Percentiles rank a stretch among this genome's conserved stretches.
Conservation (phyloP, 208 protist species). For the Trypanosoma lewisi region DNA sequence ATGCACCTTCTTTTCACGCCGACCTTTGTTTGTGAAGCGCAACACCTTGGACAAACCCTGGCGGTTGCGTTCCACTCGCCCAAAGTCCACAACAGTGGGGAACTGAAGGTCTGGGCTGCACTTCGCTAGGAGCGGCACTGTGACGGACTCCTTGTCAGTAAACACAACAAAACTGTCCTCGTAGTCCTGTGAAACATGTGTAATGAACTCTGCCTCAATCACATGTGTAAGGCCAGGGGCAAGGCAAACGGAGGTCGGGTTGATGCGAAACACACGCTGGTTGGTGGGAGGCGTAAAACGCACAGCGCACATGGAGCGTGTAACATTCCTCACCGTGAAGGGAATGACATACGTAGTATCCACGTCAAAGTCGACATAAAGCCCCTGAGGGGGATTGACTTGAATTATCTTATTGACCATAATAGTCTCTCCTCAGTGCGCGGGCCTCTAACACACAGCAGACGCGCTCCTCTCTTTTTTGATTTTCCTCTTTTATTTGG, state of each 20-base stretch:
- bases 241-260: constrained; percentile 56
- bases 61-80: constrained; percentile 58
- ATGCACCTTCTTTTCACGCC: constrained; percentile 49
- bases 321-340: constrained; percentile 79
- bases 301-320: constrained; percentile 52
- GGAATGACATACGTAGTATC: constrained; percentile 84
- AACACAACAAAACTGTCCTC: constrained; percentile 72
- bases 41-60: constrained; percentile 37
- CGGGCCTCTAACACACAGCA: neutral
- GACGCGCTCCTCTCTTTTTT: neutral
- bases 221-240: constrained; percentile 71
- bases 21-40: constrained; percentile 68
- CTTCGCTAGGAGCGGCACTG: constrained; percentile 65
- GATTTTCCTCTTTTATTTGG: neutral
- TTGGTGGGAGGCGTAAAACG: constrained; percentile 72
- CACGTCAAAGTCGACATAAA: constrained; percentile 88
- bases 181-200: constrained; percentile 65
- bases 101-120: constrained; percentile 70
- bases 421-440: neutral
- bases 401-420: constrained; percentile 18
- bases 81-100: constrained; percentile 54
- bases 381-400: constrained; percentile 51
- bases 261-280: constrained; percentile 61
- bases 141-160: constrained; percentile 54
- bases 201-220: constrained; percentile 85